Base-by-base conservation (phyloP, 805 yeast genomes). In the Wickerhamiella alocasiicola region DNA sequence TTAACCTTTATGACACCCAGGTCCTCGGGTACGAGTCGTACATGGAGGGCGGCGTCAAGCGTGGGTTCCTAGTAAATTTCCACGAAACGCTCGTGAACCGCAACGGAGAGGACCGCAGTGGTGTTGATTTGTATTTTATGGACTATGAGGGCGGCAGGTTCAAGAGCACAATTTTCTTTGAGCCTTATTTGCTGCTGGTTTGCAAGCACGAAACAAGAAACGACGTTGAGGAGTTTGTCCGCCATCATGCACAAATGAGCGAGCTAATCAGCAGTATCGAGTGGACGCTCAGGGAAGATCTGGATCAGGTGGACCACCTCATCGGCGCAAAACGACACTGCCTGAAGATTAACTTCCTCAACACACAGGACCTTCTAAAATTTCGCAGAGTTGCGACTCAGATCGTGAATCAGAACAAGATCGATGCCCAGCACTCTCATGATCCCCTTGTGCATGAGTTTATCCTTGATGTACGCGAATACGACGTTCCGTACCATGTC, bases 71-170 rank as follows among this genome's bases (percentile, higher is more conserved):
- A 41, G 72, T 80, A 31, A 93, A 91, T 55, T 84, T 91, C 91
- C 98, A 88, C 62, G 74, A 94, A 2, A 82, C 94, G 1, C 66
- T 81, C 1, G 35, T 44, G 5, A 42, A 37, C 16, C 41, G 74
- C 24, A 64, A 66, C 31, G 51, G 68, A 9, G 65, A 72, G n/a
- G 95, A 94, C 7, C 66, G 72, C 26, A 73, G 95, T 0, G 98
- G 88, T 3, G 95, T 88, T 2, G 96, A 91, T 52, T 85, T 80
- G 59, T 93, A 93, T 56, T 91, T 93, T 51, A 61, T 91, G 6
- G 97, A 87, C 57, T 95, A 83, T 53, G 96, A 87, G 57, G 99
- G 99, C 36, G 98, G 96, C 5, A 75, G 81, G 32, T 91, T 93
- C 65, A 91, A 88, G 56, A 78, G 85, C 3, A 79, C 94, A 1